Percentiles rank a stretch among this genome's conserved stretches.
phyloP scores from a whole-genome alignment of 371 early-diverging fungal genomes.

The Mycotypha africana region DNA sequence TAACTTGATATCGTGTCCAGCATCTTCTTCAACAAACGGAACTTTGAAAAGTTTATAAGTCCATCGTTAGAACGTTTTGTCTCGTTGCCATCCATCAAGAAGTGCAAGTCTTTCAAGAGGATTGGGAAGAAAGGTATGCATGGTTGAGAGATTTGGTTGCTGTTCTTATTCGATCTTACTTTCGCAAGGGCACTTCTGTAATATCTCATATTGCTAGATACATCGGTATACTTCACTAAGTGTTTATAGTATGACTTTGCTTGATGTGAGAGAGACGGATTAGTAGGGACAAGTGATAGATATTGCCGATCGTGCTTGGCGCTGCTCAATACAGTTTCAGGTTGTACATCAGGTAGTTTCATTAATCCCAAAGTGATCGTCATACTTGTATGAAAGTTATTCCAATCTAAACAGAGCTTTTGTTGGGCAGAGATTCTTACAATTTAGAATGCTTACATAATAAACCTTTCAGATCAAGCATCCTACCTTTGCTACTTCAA shows the following conservation, averaged over 20 bases:
- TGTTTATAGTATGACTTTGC: constrained; percentile 19
- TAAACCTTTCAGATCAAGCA: not conserved
- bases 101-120: constrained; percentile 39
- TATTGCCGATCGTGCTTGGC: constrained; percentile 21
- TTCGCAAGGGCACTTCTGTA: constrained; percentile 34
- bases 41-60: constrained; percentile 35
- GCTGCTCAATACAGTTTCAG: too few species aligned
- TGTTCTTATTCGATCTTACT: too few species aligned
- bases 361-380: constrained; percentile 32
- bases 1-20: constrained; percentile 13
- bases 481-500: constrained; percentile 38
- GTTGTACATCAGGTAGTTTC: not conserved
- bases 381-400: constrained; percentile 44
- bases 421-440: too few species aligned
- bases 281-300: not conserved
- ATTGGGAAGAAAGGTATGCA: constrained; percentile 41
- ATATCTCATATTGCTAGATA: constrained; percentile 35
- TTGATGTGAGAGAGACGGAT: constrained; percentile 20
- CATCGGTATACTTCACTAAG: constrained; percentile 25
- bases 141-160: constrained; percentile 21
- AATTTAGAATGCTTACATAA: not conserved
- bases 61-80: constrained; percentile 5
- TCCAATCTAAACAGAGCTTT: constrained; percentile 34
- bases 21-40: constrained; percentile 21
- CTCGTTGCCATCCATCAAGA: constrained; percentile 34